These are phyloP conservation scores for Catharanthus roseus DNA, from an alignment of 257 asterid species.

Conservation along the genomic window DNA sequence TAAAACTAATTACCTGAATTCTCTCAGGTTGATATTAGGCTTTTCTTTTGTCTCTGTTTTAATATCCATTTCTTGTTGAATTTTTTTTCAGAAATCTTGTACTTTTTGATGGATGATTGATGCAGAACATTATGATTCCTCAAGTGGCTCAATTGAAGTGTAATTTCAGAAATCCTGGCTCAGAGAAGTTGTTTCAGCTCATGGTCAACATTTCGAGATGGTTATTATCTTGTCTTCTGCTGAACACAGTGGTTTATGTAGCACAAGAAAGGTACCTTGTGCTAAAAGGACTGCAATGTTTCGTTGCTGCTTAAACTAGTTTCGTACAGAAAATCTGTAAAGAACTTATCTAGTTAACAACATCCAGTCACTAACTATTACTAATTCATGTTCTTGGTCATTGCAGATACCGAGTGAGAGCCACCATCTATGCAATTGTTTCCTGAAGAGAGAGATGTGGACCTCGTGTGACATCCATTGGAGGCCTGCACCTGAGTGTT, in stretches of 20 bases:
- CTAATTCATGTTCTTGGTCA: slow-evolving; percentile 12
- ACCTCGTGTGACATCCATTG: slow-evolving; percentile 56
- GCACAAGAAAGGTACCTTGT: slow-evolving; percentile 24
- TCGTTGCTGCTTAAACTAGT: not conserved
- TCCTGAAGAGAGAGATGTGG: slow-evolving; percentile 59
- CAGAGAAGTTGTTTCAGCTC: slow-evolving; percentile 15
- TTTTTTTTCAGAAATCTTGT: slow-evolving; percentile 14
- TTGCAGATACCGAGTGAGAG: slow-evolving; percentile 39
- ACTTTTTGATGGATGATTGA: slow-evolving; percentile 24
- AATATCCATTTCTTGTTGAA: not conserved
- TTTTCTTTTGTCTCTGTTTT: not conserved
- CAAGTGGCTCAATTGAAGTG: slow-evolving; percentile 11
- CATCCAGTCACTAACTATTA: not conserved
- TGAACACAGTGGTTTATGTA: slow-evolving; percentile 19
- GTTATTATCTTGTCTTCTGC: slow-evolving; percentile 26
- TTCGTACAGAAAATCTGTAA: not conserved
- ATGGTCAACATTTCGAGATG: slow-evolving; percentile 28
- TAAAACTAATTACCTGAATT: not conserved
- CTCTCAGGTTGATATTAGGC: not conserved
- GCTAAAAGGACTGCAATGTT: not conserved
- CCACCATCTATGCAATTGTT: slow-evolving; percentile 29
- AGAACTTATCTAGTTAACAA: slow-evolving; percentile 9
- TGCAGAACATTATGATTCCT: slow-evolving; percentile 26
- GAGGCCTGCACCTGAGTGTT: slow-evolving; percentile 42
- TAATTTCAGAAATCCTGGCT: slow-evolving; percentile 11